Conservation (phyloP, 352 stramenopile species). For the Phytophthora brassicae region DNA sequence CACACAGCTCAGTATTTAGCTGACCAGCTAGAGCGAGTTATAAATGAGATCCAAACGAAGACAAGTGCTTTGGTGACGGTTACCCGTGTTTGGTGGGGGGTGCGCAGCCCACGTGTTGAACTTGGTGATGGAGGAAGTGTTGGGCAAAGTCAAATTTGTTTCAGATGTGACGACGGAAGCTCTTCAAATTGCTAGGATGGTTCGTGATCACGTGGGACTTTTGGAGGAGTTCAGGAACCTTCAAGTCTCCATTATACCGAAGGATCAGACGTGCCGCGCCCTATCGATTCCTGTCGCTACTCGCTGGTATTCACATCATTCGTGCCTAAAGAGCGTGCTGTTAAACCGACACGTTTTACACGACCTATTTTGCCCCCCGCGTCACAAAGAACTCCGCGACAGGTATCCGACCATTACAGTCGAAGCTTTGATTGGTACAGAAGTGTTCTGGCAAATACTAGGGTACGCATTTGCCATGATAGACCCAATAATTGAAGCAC, state of each 20-base stretch:
- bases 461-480: neutral
- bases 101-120: neutral
- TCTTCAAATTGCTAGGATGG: neutral
- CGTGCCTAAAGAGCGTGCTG: neutral
- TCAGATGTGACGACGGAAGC: neutral
- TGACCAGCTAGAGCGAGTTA: neutral
- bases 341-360: neutral
- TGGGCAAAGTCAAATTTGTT: neutral
- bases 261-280: neutral
- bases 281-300: neutral
- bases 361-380: no score
- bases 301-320: neutral
- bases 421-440: neutral
- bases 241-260: neutral
- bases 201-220: neutral
- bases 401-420: neutral
- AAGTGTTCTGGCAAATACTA: neutral
- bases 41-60: neutral
- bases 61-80: neutral
- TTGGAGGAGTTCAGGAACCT: neutral
- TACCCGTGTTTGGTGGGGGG: neutral
- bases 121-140: neutral
- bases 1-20: neutral
- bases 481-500: neutral
- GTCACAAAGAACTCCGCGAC: no score